Evolutionary conservation across 2,329 filamentous ascomycete genomes (phyloP).

Genomic region (Arthrobotrys sphaeroides): DNA sequence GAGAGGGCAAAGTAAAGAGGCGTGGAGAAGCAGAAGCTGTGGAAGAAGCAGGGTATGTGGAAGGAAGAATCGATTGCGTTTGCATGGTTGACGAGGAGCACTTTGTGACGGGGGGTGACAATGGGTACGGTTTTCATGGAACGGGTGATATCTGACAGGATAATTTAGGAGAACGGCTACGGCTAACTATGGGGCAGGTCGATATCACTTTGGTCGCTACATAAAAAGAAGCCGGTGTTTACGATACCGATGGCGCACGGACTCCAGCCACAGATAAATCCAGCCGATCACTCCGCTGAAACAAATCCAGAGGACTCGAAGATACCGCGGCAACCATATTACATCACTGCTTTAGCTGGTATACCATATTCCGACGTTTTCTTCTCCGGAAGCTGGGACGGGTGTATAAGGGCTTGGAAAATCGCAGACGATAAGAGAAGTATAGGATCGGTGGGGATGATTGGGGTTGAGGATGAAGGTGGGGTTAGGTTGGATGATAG

Average conservation of each 20-base stretch:
- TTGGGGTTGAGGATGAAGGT: constrained; percentile 64
- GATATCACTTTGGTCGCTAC: constrained; percentile 83
- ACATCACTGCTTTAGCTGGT: constrained; percentile 87
- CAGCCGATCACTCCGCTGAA: constrained; percentile 78
- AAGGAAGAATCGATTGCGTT: constrained; percentile 91
- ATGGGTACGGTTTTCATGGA: constrained; percentile 67
- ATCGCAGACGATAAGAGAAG: constrained; percentile 83
- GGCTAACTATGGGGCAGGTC: constrained; percentile 34
- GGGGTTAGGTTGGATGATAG: constrained; percentile 49
- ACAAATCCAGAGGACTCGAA: constrained; percentile 70
- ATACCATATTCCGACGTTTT: constrained; percentile 91
- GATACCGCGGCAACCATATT: constrained; percentile 76
- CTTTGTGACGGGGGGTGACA: constrained; percentile 94
- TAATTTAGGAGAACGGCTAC: too few species aligned
- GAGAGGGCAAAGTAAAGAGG: constrained; percentile 62
- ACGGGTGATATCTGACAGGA: background rate
- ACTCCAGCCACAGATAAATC: constrained; percentile 75
- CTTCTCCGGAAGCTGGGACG: constrained; percentile 93
- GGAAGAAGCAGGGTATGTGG: constrained; percentile 64
- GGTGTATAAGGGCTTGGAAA: constrained; percentile 83
- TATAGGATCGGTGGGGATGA: constrained; percentile 75
- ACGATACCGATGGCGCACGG: constrained; percentile 85
- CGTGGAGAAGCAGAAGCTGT: constrained; percentile 59
- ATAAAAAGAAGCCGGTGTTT: constrained; percentile 94
- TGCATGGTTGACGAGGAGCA: constrained; percentile 87